phyloP scores from a whole-genome alignment of 1,284 basidiomycete genomes.

The Apiotrichum montevideense region DNA sequence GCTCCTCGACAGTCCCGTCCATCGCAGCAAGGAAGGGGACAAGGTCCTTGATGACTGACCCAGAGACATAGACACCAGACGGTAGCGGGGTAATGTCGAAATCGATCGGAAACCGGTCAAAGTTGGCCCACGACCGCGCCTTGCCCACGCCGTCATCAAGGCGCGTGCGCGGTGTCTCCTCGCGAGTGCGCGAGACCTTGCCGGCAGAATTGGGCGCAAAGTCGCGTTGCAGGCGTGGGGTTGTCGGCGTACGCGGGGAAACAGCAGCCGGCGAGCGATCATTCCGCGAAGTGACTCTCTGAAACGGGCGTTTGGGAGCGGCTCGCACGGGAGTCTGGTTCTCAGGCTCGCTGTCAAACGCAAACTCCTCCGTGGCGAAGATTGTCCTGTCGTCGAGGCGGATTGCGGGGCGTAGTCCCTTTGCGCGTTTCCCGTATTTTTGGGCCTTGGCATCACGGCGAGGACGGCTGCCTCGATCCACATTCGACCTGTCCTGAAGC shows the following conservation, averaged over 20 bases:
- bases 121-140: slow-evolving; percentile 44
- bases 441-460: neutral
- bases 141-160: slow-evolving; percentile 37
- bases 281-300: neutral
- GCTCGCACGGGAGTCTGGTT: neutral
- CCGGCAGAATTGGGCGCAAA: neutral
- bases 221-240: neutral
- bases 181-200: neutral
- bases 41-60: neutral
- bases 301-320: neutral
- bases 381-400: slow-evolving; percentile 37
- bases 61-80: slow-evolving; percentile 26
- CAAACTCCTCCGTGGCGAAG: slow-evolving; percentile 38
- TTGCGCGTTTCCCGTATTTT: neutral
- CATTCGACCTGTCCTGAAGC: too few species aligned
- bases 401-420: slow-evolving; percentile 29
- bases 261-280: neutral
- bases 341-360: slow-evolving; percentile 23
- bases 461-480: neutral
- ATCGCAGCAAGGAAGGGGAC: slow-evolving; percentile 9
- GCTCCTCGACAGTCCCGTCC: slow-evolving; percentile 2
- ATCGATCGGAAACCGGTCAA: slow-evolving; percentile 42
- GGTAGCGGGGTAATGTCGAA: slow-evolving; percentile 44
- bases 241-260: neutral
- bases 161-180: slow-evolving; percentile 1